A percentile compares a stretch with the other conserved stretches of the same genome.
These are phyloP conservation scores for Emericellopsis atlantica DNA, from an alignment of 2,329 filamentous ascomycete genomes.

Conservation along the genomic window DNA sequence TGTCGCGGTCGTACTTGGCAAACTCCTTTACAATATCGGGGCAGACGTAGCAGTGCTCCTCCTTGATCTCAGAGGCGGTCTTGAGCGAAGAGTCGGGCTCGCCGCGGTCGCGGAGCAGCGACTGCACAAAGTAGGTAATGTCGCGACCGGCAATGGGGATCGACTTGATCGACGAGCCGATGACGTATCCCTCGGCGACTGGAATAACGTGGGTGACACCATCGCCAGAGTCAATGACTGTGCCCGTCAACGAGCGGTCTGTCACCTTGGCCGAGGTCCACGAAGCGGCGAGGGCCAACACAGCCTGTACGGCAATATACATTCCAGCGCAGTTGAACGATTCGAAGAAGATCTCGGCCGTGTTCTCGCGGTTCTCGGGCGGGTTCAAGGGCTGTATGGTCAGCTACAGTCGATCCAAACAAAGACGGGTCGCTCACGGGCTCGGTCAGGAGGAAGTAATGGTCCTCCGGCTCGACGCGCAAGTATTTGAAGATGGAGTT, in stretches of 20 bases:
- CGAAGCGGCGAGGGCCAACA: constrained; percentile 88
- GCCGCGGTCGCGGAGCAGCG: constrained; percentile 84
- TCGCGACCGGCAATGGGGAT: constrained; percentile 96
- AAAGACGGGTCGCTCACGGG: constrained; percentile 49
- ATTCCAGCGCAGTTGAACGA: constrained; percentile 99
- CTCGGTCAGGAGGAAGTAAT: constrained; percentile 96
- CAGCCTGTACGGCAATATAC: constrained; percentile 96
- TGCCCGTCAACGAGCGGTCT: constrained; percentile 89
- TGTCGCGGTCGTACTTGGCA: constrained; percentile 83
- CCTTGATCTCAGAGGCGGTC: constrained; percentile 96
- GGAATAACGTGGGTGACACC: constrained; percentile 99
- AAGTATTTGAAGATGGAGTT: constrained; percentile 99
- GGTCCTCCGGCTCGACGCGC: constrained; percentile 93
- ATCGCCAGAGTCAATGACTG: constrained; percentile 96
- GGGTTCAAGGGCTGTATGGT: constrained; percentile 76
- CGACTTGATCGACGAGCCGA: constrained; percentile 97
- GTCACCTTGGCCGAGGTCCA: constrained; percentile 99
- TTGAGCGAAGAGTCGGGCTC: constrained; percentile 95
- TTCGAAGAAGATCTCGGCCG: constrained; percentile 99
- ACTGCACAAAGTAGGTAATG: constrained; percentile 98
- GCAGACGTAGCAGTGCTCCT: constrained; percentile 96
- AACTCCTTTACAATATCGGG: constrained; percentile 99
- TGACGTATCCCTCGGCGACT: constrained; percentile 96
- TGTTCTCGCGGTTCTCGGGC: constrained; percentile 97
- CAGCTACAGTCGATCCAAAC: constrained; percentile 3